These are phyloP conservation scores for Talaromyces sp. DNA, from an alignment of 2,329 filamentous ascomycete genomes.

Conservation along the genomic window DNA sequence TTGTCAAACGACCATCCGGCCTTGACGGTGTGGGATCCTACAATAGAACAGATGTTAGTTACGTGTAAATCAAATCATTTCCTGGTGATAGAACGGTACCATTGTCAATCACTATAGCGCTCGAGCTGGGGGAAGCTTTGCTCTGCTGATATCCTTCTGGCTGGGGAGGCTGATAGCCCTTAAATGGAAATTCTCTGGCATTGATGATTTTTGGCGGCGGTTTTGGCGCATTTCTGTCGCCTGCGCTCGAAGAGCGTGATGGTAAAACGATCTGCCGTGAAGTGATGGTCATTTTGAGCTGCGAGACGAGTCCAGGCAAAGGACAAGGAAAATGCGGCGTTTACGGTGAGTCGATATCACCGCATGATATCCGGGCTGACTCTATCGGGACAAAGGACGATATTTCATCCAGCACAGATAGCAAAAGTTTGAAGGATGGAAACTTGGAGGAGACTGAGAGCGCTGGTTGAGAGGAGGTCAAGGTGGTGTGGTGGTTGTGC, in stretches of 20 bases:
- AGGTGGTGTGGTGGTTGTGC: background rate
- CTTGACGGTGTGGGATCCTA: slow-evolving; percentile 82
- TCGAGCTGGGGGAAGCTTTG: slow-evolving; percentile 51
- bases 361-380: background rate
- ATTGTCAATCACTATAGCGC: slow-evolving; percentile 96
- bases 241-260: slow-evolving; percentile 31
- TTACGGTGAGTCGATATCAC: background rate
- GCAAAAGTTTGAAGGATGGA: background rate
- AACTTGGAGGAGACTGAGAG: background rate
- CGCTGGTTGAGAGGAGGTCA: background rate
- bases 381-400: background rate
- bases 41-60: background rate
- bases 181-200: slow-evolving; percentile 57
- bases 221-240: slow-evolving; percentile 41
- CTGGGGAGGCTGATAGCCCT: slow-evolving; percentile 53
- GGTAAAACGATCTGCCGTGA: slow-evolving; percentile 32
- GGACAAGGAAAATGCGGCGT: background rate
- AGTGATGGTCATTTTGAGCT: slow-evolving; percentile 39
- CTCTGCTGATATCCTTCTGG: slow-evolving; percentile 68
- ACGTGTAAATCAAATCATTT: slow-evolving; percentile 11
- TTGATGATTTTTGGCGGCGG: slow-evolving; percentile 50
- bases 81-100: slow-evolving; percentile 49
- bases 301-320: background rate
- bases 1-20: slow-evolving; percentile 94
- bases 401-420: background rate